Percentiles rank a stretch among this genome's conserved stretches.
Conservation (phyloP, 169 alveolate species). For the Cryptosporidium ryanae region DNA sequence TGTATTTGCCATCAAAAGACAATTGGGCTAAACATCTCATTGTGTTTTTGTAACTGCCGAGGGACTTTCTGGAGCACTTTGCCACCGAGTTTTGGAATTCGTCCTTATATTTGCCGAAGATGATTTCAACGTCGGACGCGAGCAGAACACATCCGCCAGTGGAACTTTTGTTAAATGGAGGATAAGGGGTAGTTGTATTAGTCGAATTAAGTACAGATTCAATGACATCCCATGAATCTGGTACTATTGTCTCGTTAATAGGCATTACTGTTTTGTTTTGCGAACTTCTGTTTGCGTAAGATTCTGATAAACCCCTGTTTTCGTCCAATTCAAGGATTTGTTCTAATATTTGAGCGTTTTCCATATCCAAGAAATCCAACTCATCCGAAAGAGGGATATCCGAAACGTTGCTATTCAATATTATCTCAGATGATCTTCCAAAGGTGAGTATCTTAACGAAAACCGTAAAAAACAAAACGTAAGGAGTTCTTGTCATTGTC, state of each 20-base stretch:
- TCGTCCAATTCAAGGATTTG: too few relatives aligned
- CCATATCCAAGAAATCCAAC: too few relatives aligned
- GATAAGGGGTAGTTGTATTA: slow-evolving; percentile 3
- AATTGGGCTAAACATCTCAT: slow-evolving; percentile 26
- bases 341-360: too few relatives aligned
- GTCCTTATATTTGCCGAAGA: slow-evolving; percentile 18
- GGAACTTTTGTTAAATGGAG: slow-evolving; percentile 51
- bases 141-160: slow-evolving; percentile 33
- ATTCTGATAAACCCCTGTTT: too few relatives aligned
- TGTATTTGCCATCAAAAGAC: slow-evolving; percentile 2
- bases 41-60: slow-evolving; percentile 50
- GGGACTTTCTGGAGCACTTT: slow-evolving; percentile 68
- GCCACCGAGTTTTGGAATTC: slow-evolving; percentile 30
- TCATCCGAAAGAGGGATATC: too few relatives aligned
- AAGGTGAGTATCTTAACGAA: too few relatives aligned
- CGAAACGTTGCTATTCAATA: too few relatives aligned
- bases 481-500: too few relatives aligned
- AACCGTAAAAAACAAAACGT: too few relatives aligned
- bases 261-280: background rate
- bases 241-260: background rate
- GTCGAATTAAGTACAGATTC: slow-evolving; percentile 36
- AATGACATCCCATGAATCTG: slow-evolving; percentile 36
- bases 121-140: slow-evolving; percentile 29
- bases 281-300: too few relatives aligned
- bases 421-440: too few relatives aligned